phyloP scores from a whole-genome alignment of 257 asterid species.

The Verbena officinalis region DNA sequence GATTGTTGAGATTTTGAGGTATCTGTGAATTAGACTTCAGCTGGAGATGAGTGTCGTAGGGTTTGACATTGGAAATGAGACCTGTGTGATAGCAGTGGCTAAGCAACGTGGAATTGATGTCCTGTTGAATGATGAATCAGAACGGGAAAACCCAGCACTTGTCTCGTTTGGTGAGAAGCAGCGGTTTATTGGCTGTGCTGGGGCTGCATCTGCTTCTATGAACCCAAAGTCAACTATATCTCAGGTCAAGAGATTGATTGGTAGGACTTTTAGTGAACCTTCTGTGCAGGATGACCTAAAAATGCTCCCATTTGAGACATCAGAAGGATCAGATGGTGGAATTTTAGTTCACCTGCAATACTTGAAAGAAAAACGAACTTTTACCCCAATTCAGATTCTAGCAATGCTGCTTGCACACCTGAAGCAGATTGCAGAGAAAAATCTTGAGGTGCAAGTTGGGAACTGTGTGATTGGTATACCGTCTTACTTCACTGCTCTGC shows the following conservation, averaged over 20 bases:
- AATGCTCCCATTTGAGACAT: slow-evolving; percentile 74
- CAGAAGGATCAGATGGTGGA: slow-evolving; percentile 85
- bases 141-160: slow-evolving; percentile 82
- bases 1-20: slow-evolving; percentile 29
- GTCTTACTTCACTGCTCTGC: slow-evolving; percentile 78
- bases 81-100: slow-evolving; percentile 85
- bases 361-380: slow-evolving; percentile 62
- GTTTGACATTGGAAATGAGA: slow-evolving; percentile 93
- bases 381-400: slow-evolving; percentile 77
- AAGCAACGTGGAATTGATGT: slow-evolving; percentile 90
- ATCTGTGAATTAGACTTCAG: slow-evolving; percentile 21
- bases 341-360: slow-evolving; percentile 67
- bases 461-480: slow-evolving; percentile 91
- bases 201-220: slow-evolving; percentile 92
- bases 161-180: slow-evolving; percentile 94
- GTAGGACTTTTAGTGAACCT: slow-evolving; percentile 61
- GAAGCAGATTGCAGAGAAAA: slow-evolving; percentile 75
- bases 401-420: slow-evolving; percentile 86
- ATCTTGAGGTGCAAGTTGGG: slow-evolving; percentile 56
- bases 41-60: slow-evolving; percentile 85
- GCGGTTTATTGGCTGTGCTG: slow-evolving; percentile 86
- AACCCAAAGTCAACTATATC: slow-evolving; percentile 90
- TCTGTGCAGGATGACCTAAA: slow-evolving; percentile 74
- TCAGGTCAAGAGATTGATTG: slow-evolving; percentile 90
- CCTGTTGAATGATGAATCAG: slow-evolving; percentile 83